phyloP scores from a whole-genome alignment of 202 grass and related monocot genomes.

The Saccharum hybrid region DNA sequence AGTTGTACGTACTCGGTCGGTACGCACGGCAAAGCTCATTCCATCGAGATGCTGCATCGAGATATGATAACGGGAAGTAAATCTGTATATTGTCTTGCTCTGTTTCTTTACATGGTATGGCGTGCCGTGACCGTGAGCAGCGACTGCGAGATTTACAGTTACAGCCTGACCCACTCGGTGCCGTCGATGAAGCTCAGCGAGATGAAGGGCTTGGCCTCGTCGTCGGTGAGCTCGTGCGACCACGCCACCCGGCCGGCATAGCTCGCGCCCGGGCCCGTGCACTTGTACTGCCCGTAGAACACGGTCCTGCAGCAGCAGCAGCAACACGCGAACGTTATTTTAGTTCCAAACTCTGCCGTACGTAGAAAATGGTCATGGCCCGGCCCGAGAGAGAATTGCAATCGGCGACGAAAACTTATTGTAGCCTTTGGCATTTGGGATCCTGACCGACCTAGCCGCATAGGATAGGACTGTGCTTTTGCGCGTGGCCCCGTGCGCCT shows the following conservation, averaged over 20 bases:
- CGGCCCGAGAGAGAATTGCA: neutral
- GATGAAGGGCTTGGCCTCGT: slow-evolving; percentile 89
- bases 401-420: no score
- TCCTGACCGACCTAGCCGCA: no score
- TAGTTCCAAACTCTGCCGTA: no score
- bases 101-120: slow-evolving; percentile 34
- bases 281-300: slow-evolving; percentile 96
- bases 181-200: slow-evolving; percentile 86
- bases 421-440: no score
- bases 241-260: slow-evolving; percentile 72
- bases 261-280: slow-evolving; percentile 68
- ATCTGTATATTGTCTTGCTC: slow-evolving; percentile 10
- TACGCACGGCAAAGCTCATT: neutral
- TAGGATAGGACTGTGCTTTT: slow-evolving; percentile 3
- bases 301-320: slow-evolving; percentile 62
- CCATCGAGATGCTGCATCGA: neutral
- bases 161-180: slow-evolving; percentile 70
- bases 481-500: neutral
- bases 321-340: no score
- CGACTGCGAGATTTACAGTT: neutral
- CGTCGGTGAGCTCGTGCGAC: slow-evolving; percentile 88
- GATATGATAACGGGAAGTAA: neutral
- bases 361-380: neutral
- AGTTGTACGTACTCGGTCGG: neutral
- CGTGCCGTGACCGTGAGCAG: neutral